Base-by-base conservation (phyloP, 129 eudicot genomes). In the Solidago caesia region DNA sequence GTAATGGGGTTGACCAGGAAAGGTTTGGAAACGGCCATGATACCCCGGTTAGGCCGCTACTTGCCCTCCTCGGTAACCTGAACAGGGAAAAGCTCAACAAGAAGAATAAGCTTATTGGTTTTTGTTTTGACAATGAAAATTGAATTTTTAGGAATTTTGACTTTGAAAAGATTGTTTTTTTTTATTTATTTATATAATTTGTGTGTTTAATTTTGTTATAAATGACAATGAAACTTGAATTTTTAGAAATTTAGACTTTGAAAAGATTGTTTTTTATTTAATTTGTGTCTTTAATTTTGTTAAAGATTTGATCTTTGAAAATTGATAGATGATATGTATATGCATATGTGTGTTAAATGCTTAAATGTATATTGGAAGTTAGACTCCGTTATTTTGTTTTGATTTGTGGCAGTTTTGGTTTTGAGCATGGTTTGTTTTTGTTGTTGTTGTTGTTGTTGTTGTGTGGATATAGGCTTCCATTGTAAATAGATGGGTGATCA, bases 401-500 rank as follows among this genome's bases (percentile, higher is more conserved):
- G 43, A 57, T 11, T 13, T 8, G 46, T 15, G 44, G 10, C 11
- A 15, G 1, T 72, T 58, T 14, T 29, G 27, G 43, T 14, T 46
- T 60, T 51, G 46, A n/a, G 6, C 16, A 61, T 46, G 7, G 21
- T 2, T 14, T 52, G 8, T 15, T 49, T 29, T 29, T 33, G 39
- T 33, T 33, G 39, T 33, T 49, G 47, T 29, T 33, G 39, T 33
- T 33, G 39, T 33, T 49, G 47, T 41, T 15, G 27, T 14, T 58
- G 46, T 61, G 67, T 27, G 47, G 5, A 53, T 58, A 69, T 64
- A 77, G 79, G 79, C 79, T 69, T 72, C 72, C 64, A 57, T 77
- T 67, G 72, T 69, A 76, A 69, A 78, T 80, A 63, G 83, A 90
- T 93, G 98, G 92, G 89, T 41, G 92, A 94, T 82, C 85, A 78